A percentile compares a stretch with the other conserved stretches of the same genome.
Evolutionary conservation across 345 rosid species (phyloP).

Genomic region (Chamaenerion angustifolium): DNA sequence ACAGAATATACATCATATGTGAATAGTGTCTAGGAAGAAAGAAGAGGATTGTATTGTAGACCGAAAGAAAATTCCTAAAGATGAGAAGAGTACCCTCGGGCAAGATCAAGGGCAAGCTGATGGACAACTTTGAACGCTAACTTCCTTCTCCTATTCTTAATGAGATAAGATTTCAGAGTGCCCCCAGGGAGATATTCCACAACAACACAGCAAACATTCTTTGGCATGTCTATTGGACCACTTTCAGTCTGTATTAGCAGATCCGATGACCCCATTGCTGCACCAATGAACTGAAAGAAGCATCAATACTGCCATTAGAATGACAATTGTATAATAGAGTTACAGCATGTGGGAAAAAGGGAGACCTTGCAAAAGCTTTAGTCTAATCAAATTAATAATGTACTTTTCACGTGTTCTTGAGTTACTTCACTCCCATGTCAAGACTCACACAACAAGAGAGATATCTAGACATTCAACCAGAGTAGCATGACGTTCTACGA

Average conservation of each 20-base stretch:
- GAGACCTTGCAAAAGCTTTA: no score
- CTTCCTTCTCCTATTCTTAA: constrained; percentile 84
- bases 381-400: no score
- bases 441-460: no score
- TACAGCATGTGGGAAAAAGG: no score
- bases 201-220: constrained; percentile 81
- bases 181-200: constrained; percentile 98
- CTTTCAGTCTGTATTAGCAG: constrained; percentile 65
- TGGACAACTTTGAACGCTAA: constrained; percentile 82
- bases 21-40: constrained; percentile 1
- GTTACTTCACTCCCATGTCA: no score
- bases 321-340: background rate
- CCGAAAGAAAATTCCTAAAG: background rate
- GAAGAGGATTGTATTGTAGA: background rate
- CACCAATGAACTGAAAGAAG: constrained; percentile 73
- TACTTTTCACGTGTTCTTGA: no score
- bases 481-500: no score
- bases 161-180: constrained; percentile 69
- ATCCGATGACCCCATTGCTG: constrained; percentile 85
- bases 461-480: no score
- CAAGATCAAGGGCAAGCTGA: constrained; percentile 93
- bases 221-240: constrained; percentile 79
- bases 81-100: constrained; percentile 60
- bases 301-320: background rate
- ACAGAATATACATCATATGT: constrained; percentile 8